phyloP scores from a whole-genome alignment of 805 yeast genomes.

The Wickerhamiella azymoides region DNA sequence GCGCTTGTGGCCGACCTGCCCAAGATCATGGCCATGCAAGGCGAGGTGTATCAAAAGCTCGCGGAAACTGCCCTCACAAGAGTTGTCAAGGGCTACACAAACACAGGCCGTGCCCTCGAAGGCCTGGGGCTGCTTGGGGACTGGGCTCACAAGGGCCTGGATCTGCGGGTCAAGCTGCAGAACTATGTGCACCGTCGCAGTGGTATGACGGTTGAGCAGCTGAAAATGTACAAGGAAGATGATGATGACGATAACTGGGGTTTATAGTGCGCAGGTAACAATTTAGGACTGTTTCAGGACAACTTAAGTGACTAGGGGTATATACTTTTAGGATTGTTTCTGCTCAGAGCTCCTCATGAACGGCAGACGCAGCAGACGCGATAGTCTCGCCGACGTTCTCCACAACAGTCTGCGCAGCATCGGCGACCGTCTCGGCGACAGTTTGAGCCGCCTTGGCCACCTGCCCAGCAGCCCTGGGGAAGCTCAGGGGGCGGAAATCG shows the following conservation, averaged over 20 bases:
- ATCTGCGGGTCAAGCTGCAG: slow-evolving; percentile 13
- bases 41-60: neutral
- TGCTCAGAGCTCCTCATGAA: neutral
- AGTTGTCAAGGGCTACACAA: slow-evolving; percentile 14
- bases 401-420: neutral
- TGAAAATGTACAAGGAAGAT: slow-evolving; percentile 16
- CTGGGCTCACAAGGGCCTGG: slow-evolving; percentile 15
- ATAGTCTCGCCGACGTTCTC: neutral
- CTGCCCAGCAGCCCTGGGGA: neutral
- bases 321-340: too few relatives aligned
- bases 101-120: slow-evolving; percentile 15
- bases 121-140: slow-evolving; percentile 14
- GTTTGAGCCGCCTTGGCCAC: neutral
- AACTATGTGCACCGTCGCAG: slow-evolving; percentile 12
- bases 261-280: too few relatives aligned
- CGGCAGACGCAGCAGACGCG: neutral
- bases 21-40: slow-evolving; percentile 1
- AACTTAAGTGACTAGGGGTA: too few relatives aligned
- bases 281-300: neutral
- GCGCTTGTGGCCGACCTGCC: slow-evolving; percentile 12
- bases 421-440: neutral
- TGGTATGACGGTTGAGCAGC: slow-evolving; percentile 13
- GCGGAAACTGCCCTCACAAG: slow-evolving; percentile 9
- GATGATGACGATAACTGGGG: slow-evolving; percentile 18
- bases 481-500: slow-evolving; percentile 26